Percentiles rank a stretch among this genome's conserved stretches.
These are phyloP conservation scores for Leccinum colubrinum DNA, from an alignment of 1,284 basidiomycete genomes.

Conservation along the genomic window DNA sequence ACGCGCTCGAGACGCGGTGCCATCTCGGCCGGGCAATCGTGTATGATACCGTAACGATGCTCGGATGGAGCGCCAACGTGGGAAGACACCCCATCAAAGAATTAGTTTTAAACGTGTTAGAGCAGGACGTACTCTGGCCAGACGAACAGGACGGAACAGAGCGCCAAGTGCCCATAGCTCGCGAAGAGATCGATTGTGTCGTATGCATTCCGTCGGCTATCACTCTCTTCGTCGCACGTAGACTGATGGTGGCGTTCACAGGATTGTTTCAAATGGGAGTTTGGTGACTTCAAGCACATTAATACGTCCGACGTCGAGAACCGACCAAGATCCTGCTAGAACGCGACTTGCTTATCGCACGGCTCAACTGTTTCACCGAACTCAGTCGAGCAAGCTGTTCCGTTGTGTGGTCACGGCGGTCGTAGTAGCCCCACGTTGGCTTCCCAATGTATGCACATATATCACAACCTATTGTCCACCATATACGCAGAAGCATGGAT, in stretches of 20 bases:
- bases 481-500: neutral
- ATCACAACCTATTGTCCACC: slow-evolving; percentile 3
- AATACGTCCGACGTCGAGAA: neutral
- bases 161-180: slow-evolving; percentile 52
- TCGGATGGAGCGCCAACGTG: slow-evolving; percentile 86
- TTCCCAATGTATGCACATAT: slow-evolving; percentile 2
- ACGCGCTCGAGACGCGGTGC: slow-evolving; percentile 69
- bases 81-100: slow-evolving; percentile 79
- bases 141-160: slow-evolving; percentile 25
- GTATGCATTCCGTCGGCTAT: slow-evolving; percentile 38
- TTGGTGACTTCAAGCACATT: slow-evolving; percentile 49
- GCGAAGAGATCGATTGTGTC: slow-evolving; percentile 55
- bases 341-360: slow-evolving; percentile 2
- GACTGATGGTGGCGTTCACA: slow-evolving; percentile 26
- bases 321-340: neutral
- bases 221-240: neutral
- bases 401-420: neutral
- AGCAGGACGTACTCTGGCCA: slow-evolving; percentile 51
- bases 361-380: slow-evolving; percentile 2
- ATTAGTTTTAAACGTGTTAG: slow-evolving; percentile 75
- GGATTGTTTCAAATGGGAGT: slow-evolving; percentile 78
- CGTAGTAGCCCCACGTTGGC: neutral
- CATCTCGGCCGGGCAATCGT: slow-evolving; percentile 69
- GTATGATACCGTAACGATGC: slow-evolving; percentile 84
- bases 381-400: neutral